phyloP scores from a whole-genome alignment of 352 stramenopile species.

The Phytophthora pisi region DNA sequence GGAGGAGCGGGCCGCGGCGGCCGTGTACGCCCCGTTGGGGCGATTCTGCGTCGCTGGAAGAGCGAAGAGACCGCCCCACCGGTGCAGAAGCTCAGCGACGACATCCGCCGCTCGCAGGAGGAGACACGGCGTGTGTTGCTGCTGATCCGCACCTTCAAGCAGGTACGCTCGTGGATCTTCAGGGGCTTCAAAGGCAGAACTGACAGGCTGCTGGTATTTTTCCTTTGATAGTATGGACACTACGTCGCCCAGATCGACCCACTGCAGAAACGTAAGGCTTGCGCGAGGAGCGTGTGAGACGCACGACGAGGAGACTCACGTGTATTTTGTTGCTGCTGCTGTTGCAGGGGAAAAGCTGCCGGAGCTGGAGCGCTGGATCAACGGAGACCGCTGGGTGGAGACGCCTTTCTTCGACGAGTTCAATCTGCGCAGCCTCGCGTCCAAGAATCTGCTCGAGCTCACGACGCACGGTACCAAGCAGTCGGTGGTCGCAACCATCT shows the following conservation, averaged over 20 bases:
- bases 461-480: constrained; percentile 65
- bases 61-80: constrained; percentile 17
- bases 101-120: constrained; percentile 86
- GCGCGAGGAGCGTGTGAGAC: not conserved
- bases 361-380: constrained; percentile 87
- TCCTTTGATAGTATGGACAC: constrained; percentile 69
- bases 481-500: not conserved
- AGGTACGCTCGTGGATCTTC: constrained; percentile 27
- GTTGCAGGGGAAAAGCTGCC: constrained; percentile 74
- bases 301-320: not conserved
- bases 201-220: not conserved
- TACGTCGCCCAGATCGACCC: constrained; percentile 90
- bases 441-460: constrained; percentile 84
- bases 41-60: constrained; percentile 20
- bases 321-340: not conserved
- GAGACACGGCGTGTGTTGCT: constrained; percentile 82
- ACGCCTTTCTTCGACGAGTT: constrained; percentile 90
- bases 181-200: not conserved
- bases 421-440: constrained; percentile 81
- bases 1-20: not conserved
- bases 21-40: constrained; percentile 1
- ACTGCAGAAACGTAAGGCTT: constrained; percentile 68
- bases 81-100: constrained; percentile 75
- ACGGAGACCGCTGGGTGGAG: constrained; percentile 83
- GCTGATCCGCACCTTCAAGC: constrained; percentile 89